Evolutionary conservation across 2,329 filamentous ascomycete species (phyloP), one percentile per base, ranked within the genome.

Genomic region (Xylariaceae sp.): DNA sequence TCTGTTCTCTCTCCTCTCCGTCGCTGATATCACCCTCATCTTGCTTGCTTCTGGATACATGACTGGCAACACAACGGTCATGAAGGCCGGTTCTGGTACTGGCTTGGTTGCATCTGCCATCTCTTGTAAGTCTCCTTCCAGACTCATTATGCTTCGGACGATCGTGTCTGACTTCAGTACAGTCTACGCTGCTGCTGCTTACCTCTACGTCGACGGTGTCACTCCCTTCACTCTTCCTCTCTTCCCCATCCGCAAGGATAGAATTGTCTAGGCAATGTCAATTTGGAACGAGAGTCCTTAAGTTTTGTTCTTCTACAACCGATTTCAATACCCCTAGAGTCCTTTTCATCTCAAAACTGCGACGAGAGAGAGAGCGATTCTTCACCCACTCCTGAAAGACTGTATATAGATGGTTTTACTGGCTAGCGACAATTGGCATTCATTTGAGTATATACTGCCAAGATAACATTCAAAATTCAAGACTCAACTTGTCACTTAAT

Each of bases 181-280:
- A 58, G 57, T 57, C 42, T 58, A 58, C 22, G 57, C 57, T 6
- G 57, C 55, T 30, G 52, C 54, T 3, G 57, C 57, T 43, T 58
- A 58, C 32, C 45, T 58, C 44, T 58, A 56, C 32, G 57, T 57
- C 32, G 57, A 58, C 18, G 57, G 57, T 33, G 52, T 44, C 11
- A 58, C 57, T 2, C 55, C 57, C 5, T 58, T 58, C 55, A 57
- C 55, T 2, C 57, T 58, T n/a, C 57, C 57, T 47, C 57, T 58
- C 7, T 58, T 58, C 55, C 57, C 57, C 36, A 57, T 58, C 51
- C 49, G 51, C 47, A 56, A 54, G 52, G 56, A 58, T 47, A 44
- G 54, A 40, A 54, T 58, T 45, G 54, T 55, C 43, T 57, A 57
- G 45, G 22, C 22, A 5, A 27, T 7, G 44, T 31, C 18, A 35